These are phyloP conservation scores for Graphium sp. DNA, from an alignment of 2,329 filamentous ascomycete species.

Conservation along the genomic window DNA sequence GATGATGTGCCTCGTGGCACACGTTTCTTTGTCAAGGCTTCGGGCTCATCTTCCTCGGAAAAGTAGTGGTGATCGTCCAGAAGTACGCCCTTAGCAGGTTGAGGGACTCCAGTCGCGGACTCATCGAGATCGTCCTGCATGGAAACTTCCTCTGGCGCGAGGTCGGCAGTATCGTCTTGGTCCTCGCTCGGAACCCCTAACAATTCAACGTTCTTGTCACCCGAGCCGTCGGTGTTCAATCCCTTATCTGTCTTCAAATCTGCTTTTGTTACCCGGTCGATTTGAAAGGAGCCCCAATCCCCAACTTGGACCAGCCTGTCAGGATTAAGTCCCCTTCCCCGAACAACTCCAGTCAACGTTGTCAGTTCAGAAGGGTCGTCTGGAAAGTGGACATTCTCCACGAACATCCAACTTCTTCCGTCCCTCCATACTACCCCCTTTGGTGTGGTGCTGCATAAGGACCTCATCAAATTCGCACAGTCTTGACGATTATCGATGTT, in stretches of 20 bases:
- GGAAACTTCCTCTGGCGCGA: slow-evolving; percentile 71
- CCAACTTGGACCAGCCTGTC: slow-evolving; percentile 82
- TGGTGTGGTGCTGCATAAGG: slow-evolving; percentile 77
- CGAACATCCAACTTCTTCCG: slow-evolving; percentile 86
- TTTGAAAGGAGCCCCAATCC: slow-evolving; percentile 86
- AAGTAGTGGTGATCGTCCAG: slow-evolving; percentile 98
- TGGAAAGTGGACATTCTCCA: slow-evolving; percentile 65
- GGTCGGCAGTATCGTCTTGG: slow-evolving; percentile 63
- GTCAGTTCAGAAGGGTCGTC: slow-evolving; percentile 43
- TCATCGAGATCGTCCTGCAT: slow-evolving; percentile 52
- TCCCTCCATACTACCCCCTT: slow-evolving; percentile 95
- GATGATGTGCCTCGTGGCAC: slow-evolving; percentile 83
- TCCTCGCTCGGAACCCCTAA: slow-evolving; percentile 62
- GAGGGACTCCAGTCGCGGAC: slow-evolving; percentile 14
- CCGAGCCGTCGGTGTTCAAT: slow-evolving; percentile 59
- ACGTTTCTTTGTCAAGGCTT: slow-evolving; percentile 48
- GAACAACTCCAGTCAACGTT: slow-evolving; percentile 67
- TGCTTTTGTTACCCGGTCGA: slow-evolving; percentile 73
- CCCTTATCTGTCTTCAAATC: slow-evolving; percentile 44
- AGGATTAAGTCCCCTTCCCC: slow-evolving; percentile 74
- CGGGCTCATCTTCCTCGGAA: slow-evolving; percentile 61
- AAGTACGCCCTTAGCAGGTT: slow-evolving; percentile 65
- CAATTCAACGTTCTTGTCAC: slow-evolving; percentile 35
- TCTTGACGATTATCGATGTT: slow-evolving; percentile 80
- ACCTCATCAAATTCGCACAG: slow-evolving; percentile 77